Evolutionary conservation across 2,329 filamentous ascomycete genomes (phyloP), one percentile per base, ranked within the genome.

Genomic region (Teratosphaeria pseudoeucalypti): DNA sequence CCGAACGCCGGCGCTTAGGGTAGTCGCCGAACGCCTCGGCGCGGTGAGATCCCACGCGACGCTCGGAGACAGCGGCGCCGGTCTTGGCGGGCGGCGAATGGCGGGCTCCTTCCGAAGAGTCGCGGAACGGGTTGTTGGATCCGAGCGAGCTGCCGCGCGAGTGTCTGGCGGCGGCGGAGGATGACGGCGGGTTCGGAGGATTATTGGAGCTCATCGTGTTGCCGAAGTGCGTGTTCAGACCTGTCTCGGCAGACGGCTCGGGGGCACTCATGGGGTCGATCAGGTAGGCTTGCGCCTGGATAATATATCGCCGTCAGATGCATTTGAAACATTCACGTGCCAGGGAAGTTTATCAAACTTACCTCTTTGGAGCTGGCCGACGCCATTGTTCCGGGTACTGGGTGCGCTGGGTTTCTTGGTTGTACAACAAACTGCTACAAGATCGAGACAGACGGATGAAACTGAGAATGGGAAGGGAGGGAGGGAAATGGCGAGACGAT

Each of bases 201-300:
- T 66, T 65, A 47, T 66, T 66, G 52, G 73, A 70, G 54, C 72
- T 73, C 63, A 77, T 78, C 9, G 77, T 78, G 55, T 75, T 76
- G 59, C 75, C 73, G 67, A 84, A 82, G 63, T 83, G 82, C 3
- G 78, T 77, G 60, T 82, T 82, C n/a, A 82, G 81, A 7, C 86
- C 85, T 55, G 83, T 87, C 69, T 88, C 84, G 62, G 86, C 81
- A 61, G 79, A 83, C 14, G 87, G 87, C 62, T 88, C 84, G 10
- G 85, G 85, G 26, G 80, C 85, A 66, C 79, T 84, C 62, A 90
- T 76, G 64, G 87, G 88, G 66, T 88, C 85, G 64, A 90, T 82
- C 53, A 90, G 77, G 68, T 87, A 85, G 67, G 83, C 81, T 26
- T 70, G 58, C 65, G 65, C 56, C 52, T 60, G 54, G 27, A 56